Conservation (phyloP, 108 stramenopile genomes). For the Cylindrotheca closterium region DNA sequence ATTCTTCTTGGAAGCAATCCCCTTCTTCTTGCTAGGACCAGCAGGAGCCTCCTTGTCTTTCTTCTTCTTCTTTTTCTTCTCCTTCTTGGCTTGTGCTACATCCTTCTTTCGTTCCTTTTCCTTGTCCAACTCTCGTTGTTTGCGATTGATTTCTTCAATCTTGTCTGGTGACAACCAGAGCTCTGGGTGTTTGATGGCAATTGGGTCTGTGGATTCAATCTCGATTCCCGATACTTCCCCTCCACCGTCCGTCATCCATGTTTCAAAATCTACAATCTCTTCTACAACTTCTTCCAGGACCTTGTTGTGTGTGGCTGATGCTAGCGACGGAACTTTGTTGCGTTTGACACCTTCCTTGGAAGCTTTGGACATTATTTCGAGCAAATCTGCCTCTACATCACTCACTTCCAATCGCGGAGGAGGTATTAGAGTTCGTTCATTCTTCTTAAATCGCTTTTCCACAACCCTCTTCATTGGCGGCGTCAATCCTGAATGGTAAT, state of each 20-base stretch:
- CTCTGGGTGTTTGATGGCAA: conserved; percentile 72
- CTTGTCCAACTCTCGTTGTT: conserved; percentile 35
- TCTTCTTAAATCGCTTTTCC: conserved; percentile 69
- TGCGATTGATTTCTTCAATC: conserved; percentile 30
- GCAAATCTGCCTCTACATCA: conserved; percentile 68
- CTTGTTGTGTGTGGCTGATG: conserved; percentile 41
- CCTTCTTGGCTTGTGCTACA: conserved; percentile 28
- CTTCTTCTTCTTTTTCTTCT: conserved; percentile 36
- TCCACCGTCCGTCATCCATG: conserved; percentile 85
- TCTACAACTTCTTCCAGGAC: conserved; percentile 80
- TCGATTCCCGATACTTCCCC: conserved; percentile 49
- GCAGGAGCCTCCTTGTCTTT: conserved; percentile 12
- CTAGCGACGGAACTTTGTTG: conserved; percentile 35
- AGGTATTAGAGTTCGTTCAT: conserved; percentile 62
- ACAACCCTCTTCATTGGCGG: conserved; percentile 87
- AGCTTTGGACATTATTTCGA: conserved; percentile 61
- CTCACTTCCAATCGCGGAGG: conserved; percentile 61
- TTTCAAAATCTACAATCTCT: conserved; percentile 82
- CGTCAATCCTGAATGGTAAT: conserved; percentile 86
- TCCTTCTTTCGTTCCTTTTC: conserved; percentile 29
- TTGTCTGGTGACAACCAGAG: conserved; percentile 70
- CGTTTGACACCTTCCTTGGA: conserved; percentile 47
- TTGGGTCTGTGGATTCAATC: conserved; percentile 48
- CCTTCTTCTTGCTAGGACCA: conserved; percentile 47
- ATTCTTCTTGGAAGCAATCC: conserved; percentile 41